Percentiles rank a stretch among this genome's conserved stretches.
phyloP scores from a whole-genome alignment of 306 rosid genomes.

The Betula pendula region DNA sequence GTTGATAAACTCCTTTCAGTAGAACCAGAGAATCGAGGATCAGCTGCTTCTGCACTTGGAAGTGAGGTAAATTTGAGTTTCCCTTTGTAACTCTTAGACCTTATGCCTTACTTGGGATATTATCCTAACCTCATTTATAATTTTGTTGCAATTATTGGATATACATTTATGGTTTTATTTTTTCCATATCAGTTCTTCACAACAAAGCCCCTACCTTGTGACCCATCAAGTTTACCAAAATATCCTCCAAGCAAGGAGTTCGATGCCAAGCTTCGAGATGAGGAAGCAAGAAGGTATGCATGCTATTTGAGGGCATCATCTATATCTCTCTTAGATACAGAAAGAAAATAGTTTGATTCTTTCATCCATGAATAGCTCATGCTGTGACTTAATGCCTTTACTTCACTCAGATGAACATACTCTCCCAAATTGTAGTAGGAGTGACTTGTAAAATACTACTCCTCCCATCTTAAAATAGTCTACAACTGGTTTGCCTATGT shows the following conservation, averaged over 20 bases:
- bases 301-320: background rate
- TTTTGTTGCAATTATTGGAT: constrained; percentile 9
- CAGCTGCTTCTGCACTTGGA: constrained; percentile 62
- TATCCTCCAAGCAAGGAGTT: constrained; percentile 87
- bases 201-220: constrained; percentile 77
- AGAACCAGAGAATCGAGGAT: constrained; percentile 71
- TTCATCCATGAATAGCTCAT: constrained; percentile 5
- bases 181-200: constrained; percentile 63
- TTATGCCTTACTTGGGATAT: constrained; percentile 3
- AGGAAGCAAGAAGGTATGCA: constrained; percentile 65
- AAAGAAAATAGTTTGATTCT: background rate
- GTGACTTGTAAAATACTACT: background rate
- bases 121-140: background rate
- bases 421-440: constrained; percentile 2
- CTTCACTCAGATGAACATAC: background rate
- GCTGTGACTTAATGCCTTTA: constrained; percentile 2
- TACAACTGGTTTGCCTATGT: background rate
- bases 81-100: background rate
- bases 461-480: background rate
- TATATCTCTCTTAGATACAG: constrained; percentile 1
- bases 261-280: constrained; percentile 67
- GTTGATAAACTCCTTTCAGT: constrained; percentile 70
- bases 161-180: constrained; percentile 8
- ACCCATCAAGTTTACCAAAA: constrained; percentile 76
- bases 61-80: constrained; percentile 54